Evolutionary conservation across 1,284 basidiomycete genomes (phyloP), one percentile per base, ranked within the genome.

Genomic region (Tilletiaria anomala): DNA sequence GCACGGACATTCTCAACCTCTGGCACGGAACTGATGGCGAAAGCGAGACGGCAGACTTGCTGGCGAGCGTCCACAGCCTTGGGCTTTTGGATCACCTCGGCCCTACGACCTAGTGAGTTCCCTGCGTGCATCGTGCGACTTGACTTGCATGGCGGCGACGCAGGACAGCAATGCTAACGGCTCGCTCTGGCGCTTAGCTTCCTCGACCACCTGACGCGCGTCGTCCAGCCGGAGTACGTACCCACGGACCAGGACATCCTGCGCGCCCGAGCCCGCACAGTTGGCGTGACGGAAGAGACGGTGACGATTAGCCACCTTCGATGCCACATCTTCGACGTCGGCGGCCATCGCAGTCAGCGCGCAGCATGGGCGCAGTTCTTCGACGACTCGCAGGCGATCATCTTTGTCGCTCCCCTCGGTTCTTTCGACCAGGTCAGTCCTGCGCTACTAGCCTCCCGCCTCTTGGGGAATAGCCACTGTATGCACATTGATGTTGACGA

Each of bases 261-360:
- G n/a, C 48, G 53, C 33, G 50, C 55, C 3, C 47, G 55, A 14
- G 56, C 56, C 3, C 51, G 54, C 10, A 58, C 56, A 4, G 17
- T 56, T 6, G 56, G 56, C 1, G 43, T 55, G 0, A 56, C 50
- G 16, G 51, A 56, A 36, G 39, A 44, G 32, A n/a, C 38, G 6
- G 54, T 58, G 31, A 33, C 39, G 6, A 35, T 56, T 2, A 49
- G 53, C 24, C 19, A 35, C 3, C 42, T 48, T 29, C 21, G 44
- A n/a, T 58, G 56, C 24, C 44, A 44, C 24, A 54, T 58, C 40
- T 54, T 40, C 37, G 56, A 58, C 39, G 54, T 58, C 5, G 56
- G 56, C 4, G 56, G 56, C 3, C 34, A 26, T 10, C 47, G 51
- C 0, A 32, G 29, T 1, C 54, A 58, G 34, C 48, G 56, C 10